Evolutionary conservation across 352 stramenopile genomes (phyloP).

Genomic region (Pythium apleroticum): DNA sequence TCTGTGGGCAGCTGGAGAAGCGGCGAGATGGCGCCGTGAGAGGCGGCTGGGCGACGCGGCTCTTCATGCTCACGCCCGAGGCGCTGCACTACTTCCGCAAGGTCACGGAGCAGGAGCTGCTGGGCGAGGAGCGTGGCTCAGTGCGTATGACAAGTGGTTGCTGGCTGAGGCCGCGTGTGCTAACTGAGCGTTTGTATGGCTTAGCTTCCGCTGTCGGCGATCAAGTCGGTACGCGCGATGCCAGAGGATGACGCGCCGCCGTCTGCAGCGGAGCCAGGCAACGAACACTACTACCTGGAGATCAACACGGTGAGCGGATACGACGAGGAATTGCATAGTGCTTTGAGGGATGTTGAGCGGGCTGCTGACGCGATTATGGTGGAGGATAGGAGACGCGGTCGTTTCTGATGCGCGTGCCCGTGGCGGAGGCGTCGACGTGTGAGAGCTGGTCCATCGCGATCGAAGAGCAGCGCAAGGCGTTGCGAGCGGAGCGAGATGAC

Average conservation of each 20-base stretch:
- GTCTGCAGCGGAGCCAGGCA: conserved; percentile 47
- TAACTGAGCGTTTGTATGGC: too few relatives aligned
- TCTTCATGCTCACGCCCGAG: conserved; percentile 80
- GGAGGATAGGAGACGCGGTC: conserved; percentile 50
- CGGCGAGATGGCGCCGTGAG: conserved; percentile 72
- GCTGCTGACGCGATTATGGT: not conserved
- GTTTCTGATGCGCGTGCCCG: conserved; percentile 73
- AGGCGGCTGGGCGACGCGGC: conserved; percentile 68
- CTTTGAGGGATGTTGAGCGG: not conserved
- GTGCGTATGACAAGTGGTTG: too few relatives aligned
- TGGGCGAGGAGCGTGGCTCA: conserved; percentile 76
- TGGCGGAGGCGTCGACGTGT: conserved; percentile 73
- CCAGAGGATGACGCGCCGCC: conserved; percentile 63
- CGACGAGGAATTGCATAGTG: too few relatives aligned
- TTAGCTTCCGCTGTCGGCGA: conserved; percentile 62
- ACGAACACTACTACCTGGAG: conserved; percentile 82
- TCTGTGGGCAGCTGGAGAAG: conserved; percentile 77
- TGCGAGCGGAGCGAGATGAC: conserved; percentile 47
- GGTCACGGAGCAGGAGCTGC: conserved; percentile 62
- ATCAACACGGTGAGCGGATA: conserved; percentile 61
- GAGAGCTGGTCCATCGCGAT: conserved; percentile 86
- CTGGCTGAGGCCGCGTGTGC: too few relatives aligned
- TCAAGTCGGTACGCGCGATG: conserved; percentile 74
- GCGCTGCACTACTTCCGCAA: conserved; percentile 84
- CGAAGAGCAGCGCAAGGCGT: conserved; percentile 77